These are phyloP conservation scores for Stachybotrys chartarum DNA, from an alignment of 2,329 filamentous ascomycete species.

Conservation along the genomic window DNA sequence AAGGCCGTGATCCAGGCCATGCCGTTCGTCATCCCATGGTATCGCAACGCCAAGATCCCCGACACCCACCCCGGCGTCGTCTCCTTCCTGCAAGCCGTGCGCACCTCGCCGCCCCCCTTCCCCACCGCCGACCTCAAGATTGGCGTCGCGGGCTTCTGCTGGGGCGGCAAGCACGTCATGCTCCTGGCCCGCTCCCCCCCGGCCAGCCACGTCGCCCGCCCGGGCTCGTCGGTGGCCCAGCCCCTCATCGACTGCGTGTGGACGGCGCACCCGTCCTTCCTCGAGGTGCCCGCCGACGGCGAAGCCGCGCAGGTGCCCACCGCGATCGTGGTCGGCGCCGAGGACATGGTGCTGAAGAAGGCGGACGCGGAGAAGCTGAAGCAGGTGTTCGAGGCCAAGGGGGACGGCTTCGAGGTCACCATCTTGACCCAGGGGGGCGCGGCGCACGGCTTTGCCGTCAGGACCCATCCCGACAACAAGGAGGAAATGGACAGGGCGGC, in stretches of 20 bases:
- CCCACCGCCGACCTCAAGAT: constrained; percentile 20
- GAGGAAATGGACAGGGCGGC: constrained; percentile 25
- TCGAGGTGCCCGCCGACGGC: constrained; percentile 38
- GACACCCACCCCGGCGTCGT: constrained; percentile 4
- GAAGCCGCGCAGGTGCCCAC: constrained; percentile 34
- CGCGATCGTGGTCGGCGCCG: constrained; percentile 35
- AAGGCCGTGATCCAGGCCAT: not conserved
- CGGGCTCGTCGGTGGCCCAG: constrained; percentile 8
- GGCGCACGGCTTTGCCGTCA: constrained; percentile 32
- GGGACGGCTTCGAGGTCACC: constrained; percentile 2
- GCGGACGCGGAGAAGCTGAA: constrained; percentile 22
- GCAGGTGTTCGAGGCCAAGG: constrained; percentile 21
- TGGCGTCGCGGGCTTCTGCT: constrained; percentile 52
- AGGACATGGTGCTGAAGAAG: constrained; percentile 28
- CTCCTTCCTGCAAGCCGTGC: constrained; percentile 5
- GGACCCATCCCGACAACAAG: constrained; percentile 24
- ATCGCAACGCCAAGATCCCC: constrained; percentile 1
- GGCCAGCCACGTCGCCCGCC: constrained; percentile 15
- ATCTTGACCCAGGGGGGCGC: constrained; percentile 15
- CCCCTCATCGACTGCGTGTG: constrained; percentile 42
- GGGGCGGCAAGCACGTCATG: constrained; percentile 49
- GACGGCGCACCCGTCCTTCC: constrained; percentile 41
- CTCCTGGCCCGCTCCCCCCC: constrained; percentile 23
- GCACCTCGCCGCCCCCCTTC: constrained; percentile 4
- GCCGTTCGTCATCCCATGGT: constrained; percentile 1